Percentiles rank a stretch among this genome's conserved stretches.
Conservation (phyloP, 208 protist species). For the Crithidia expoeki region DNA sequence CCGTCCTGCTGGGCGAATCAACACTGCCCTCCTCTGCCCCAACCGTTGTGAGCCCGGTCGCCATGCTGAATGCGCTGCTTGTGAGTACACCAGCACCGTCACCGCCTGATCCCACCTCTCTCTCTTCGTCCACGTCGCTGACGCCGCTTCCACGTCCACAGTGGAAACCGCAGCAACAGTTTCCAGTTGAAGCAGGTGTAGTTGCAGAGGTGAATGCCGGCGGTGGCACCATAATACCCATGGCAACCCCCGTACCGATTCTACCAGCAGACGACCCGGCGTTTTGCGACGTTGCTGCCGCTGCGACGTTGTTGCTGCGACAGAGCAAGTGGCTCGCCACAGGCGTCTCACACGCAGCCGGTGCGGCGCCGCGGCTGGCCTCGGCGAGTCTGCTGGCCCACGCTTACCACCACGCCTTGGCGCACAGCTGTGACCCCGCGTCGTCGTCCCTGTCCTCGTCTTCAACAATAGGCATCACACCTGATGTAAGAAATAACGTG, state of each 20-base stretch:
- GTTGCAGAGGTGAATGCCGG: neutral
- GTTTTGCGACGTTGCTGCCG: neutral
- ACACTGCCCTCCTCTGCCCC: neutral
- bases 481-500: too few relatives aligned
- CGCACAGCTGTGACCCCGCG: neutral
- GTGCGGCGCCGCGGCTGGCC: conserved; percentile 13
- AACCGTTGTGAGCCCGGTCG: conserved; percentile 4
- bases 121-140: neutral
- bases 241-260: neutral
- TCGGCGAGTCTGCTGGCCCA: conserved; percentile 18
- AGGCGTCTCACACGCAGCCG: conserved; percentile 36
- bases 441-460: neutral
- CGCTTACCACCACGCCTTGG: conserved; percentile 21
- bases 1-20: too few relatives aligned
- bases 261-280: neutral
- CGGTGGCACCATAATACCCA: neutral
- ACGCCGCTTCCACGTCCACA: neutral
- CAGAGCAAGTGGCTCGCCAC: conserved; percentile 38
- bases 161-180: neutral
- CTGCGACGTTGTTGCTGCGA: conserved; percentile 23
- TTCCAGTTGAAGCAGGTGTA: neutral
- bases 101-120: neutral
- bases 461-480: too few relatives aligned
- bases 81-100: conserved; percentile 17
- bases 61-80: conserved; percentile 30